Base-by-base conservation (phyloP, 371 early-diverging fungal genomes). In the Mortierella sp. region DNA sequence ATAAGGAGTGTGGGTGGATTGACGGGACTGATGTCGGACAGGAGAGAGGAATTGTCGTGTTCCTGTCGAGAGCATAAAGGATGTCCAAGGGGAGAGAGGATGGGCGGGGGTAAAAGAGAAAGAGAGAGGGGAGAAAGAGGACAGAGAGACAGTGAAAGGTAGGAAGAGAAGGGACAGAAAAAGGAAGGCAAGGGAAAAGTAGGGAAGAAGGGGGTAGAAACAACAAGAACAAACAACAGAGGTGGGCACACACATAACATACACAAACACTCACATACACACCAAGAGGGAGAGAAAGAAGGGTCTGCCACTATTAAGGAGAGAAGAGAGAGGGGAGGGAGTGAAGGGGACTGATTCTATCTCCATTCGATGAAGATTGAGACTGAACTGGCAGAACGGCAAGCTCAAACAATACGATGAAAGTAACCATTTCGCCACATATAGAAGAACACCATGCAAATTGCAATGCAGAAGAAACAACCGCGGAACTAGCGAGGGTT, bases 1-100 rank as follows among this genome's bases (percentile, higher is more conserved):
- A 72, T 26, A 72, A 72, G 50, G 34, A 48, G 72, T 72, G 50
- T 1, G 47, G 31, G 16, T 50, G 38, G 13, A 26, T 72, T 16
- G 34, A 63, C 16, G 63, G 63, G 63, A 63, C 63, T 63, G 73
- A 72, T 52, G 73, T 31, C 26, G 73, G 47, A 28, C 38, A 52
- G 52, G 68, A 42, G 73, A 52, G 21, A 16, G 48, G 50, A 21
- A 4, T 38, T 24, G 21, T 38, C 68, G 42, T 65, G 68, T 65
- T 65, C 38, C 42, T 65, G 68, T 42, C 42, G 68, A 68, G 68
- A 68, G 68, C 68, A 68, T 68, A 68, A 68, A 68, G 68, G 48
- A 31, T 72, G 52, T 31, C 47, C 47, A 48, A 72, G 47, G 45
- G 73, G 73, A 72, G 52, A 14, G 54, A 28, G 26, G 52, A 34